A percentile compares a stretch with the other conserved stretches of the same genome.
These are phyloP conservation scores for Auricularia cornea DNA, from an alignment of 768 basidiomycete genomes.

Conservation along the genomic window DNA sequence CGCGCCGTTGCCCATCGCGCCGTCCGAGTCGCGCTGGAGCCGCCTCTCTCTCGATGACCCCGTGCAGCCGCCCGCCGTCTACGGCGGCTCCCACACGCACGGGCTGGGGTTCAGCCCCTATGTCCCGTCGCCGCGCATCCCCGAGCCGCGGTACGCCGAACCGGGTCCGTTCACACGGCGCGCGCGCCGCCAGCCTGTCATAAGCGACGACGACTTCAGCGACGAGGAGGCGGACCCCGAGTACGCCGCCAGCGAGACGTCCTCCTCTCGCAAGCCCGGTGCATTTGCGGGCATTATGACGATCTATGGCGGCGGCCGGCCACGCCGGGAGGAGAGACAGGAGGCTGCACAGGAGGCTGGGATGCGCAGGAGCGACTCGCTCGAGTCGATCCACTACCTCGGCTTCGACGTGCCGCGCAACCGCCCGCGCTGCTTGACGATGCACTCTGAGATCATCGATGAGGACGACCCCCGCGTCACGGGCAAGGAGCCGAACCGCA, in stretches of 20 bases:
- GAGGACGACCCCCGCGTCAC: conserved; percentile 59
- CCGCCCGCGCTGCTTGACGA: neutral
- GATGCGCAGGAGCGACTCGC: neutral
- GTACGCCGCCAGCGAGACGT: too few species aligned
- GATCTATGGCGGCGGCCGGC: neutral
- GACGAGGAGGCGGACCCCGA: neutral
- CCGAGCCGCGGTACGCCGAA: neutral
- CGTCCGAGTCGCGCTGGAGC: too few species aligned
- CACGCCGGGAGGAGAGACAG: neutral
- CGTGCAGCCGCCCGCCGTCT: too few species aligned
- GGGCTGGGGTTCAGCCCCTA: too few species aligned
- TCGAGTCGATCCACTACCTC: neutral
- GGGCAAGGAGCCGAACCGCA: neutral
- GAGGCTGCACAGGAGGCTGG: neutral
- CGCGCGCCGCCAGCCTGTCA: neutral
- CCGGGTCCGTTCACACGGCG: neutral
- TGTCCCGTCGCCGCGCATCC: too few species aligned
- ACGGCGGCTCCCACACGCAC: too few species aligned
- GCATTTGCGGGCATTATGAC: neutral
- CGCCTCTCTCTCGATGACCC: too few species aligned
- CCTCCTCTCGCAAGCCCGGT: neutral
- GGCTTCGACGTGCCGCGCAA: neutral
- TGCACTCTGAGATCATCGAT: conserved; percentile 41
- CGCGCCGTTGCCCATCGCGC: too few species aligned
- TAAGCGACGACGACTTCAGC: neutral